Evolutionary conservation across 2,329 filamentous ascomycete species (phyloP), one percentile per base, ranked within the genome.

Genomic region (Colletotrichum navitas): DNA sequence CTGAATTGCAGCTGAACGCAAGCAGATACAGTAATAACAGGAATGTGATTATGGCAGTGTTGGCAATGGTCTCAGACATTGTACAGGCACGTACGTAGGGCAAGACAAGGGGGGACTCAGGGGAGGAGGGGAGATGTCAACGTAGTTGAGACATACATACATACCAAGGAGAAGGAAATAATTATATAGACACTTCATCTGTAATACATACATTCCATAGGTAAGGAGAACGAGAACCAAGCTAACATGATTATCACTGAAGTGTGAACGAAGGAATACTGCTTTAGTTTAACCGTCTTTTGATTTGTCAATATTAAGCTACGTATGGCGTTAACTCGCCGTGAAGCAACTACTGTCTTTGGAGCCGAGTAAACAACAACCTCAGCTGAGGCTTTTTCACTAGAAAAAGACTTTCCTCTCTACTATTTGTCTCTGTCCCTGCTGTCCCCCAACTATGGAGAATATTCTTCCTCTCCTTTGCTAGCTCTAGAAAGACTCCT

Each of bases 271-370:
- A 14, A 39, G 45, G 7, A 8, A 21, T 52, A 21, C 41, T 24
- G 41, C 7, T 66, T 60, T 59, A 34, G 16, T 66, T 60, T 47
- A 39, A 41, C 16, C 21, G n/a, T 68, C 55, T 45, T 69, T 69
- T 29, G 45, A 64, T 72, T 51, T 58, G 26, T 63, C 58, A 47
- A 55, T 72, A 72, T 69, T 72, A 72, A 69, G 60, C 66, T 69
- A 71, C 66, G 36, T 64, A 26, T 45, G 65, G 58, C 43, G 59
- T n/a, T 7, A 11, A 54, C 34, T 62, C 59, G 60, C 52, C 47
- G 29, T 39, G 51, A 47, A 64, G 54, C 69, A 61, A 45, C 54
- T 64, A 41, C 69, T 64, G 58, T 64, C 65, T 64, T 45, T 39
- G 10, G n/a, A 55, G 43, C 45, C 18, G 45, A 54, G 68, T 63